phyloP scores from a whole-genome alignment of 192 early-diverging fungal species.

The Mortierella alpina region DNA sequence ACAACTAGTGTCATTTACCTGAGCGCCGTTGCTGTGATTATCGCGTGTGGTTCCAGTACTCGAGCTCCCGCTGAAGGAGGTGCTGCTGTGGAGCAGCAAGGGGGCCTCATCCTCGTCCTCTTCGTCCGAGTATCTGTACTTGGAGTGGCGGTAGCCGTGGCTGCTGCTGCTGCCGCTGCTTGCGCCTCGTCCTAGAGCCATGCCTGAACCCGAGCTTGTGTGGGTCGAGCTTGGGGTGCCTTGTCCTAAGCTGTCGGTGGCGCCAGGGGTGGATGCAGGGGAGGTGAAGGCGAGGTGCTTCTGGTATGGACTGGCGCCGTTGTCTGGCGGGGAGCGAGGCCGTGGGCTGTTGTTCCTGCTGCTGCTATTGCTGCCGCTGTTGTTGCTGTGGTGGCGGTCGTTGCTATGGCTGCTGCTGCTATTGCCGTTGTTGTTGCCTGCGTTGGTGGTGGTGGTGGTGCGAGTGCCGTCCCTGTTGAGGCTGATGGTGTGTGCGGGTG shows the following conservation, averaged over 20 bases:
- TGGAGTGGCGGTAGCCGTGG: conserved; percentile 38
- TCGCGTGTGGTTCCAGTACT: conserved; percentile 26
- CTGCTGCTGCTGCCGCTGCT: conserved; percentile 17
- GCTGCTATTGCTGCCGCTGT: neutral
- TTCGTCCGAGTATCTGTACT: conserved; percentile 45
- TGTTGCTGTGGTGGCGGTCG: conserved; percentile 4
- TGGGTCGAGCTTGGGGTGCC: neutral
- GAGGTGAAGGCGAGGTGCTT: conserved; percentile 35
- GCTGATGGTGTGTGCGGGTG: conserved; percentile 20
- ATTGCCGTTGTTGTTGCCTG: neutral
- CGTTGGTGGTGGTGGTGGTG: neutral
- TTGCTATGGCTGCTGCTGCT: conserved; percentile 4
- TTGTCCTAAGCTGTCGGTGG: conserved; percentile 3
- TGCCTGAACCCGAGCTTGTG: neutral
- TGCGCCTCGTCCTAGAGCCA: conserved; percentile 26
- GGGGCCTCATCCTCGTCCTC: conserved; percentile 44
- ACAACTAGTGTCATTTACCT: conserved; percentile 2
- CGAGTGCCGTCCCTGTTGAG: conserved; percentile 43
- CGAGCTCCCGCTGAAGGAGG: conserved; percentile 31
- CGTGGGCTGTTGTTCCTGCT: conserved; percentile 17
- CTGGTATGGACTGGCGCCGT: conserved; percentile 8
- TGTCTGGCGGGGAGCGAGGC: conserved; percentile 17
- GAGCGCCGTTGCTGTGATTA: conserved; percentile 10
- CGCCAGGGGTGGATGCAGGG: neutral
- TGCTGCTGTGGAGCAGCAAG: conserved; percentile 41